Evolutionary conservation across 257 asterid genomes (phyloP).

Genomic region (Phtheirospermum japonicum): DNA sequence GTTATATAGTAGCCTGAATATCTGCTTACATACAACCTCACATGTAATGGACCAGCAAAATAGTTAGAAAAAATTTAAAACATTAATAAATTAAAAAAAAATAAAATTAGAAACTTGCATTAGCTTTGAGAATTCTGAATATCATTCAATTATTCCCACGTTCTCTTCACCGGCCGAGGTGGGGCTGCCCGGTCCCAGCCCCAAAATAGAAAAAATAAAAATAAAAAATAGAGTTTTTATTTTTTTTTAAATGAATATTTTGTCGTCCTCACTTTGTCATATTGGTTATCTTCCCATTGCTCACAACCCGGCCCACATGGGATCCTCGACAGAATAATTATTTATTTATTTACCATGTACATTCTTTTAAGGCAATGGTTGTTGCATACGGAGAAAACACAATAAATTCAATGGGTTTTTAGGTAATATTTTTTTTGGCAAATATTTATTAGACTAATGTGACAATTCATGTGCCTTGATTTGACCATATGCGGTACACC

Average conservation of each 20-base stretch:
- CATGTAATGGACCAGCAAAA: slow-evolving; percentile 40
- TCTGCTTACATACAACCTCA: slow-evolving; percentile 31
- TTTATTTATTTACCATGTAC: no score
- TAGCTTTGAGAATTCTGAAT: neutral
- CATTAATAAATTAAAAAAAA: neutral
- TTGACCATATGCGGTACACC: slow-evolving; percentile 27
- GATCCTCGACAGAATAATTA: slow-evolving; percentile 24
- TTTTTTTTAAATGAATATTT: no score
- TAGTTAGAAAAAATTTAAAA: slow-evolving; percentile 1
- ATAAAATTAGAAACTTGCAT: neutral
- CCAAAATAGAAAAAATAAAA: no score
- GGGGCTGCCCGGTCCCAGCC: no score
- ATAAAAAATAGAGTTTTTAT: no score
- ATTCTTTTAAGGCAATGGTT: no score
- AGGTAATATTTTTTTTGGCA: neutral
- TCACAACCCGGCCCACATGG: slow-evolving; percentile 51
- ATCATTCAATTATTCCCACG: slow-evolving; percentile 52
- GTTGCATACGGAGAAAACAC: neutral
- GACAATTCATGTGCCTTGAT: slow-evolving; percentile 35
- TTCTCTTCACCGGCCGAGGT: slow-evolving; percentile 25
- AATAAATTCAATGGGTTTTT: slow-evolving; percentile 12
- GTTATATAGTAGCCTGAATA: slow-evolving; percentile 35
- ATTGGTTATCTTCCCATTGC: slow-evolving; percentile 20
- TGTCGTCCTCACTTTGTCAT: no score
- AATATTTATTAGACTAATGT: neutral